Evolutionary conservation across 148 eudicot species (phyloP).

Genomic region (Fallopia convolvulus): DNA sequence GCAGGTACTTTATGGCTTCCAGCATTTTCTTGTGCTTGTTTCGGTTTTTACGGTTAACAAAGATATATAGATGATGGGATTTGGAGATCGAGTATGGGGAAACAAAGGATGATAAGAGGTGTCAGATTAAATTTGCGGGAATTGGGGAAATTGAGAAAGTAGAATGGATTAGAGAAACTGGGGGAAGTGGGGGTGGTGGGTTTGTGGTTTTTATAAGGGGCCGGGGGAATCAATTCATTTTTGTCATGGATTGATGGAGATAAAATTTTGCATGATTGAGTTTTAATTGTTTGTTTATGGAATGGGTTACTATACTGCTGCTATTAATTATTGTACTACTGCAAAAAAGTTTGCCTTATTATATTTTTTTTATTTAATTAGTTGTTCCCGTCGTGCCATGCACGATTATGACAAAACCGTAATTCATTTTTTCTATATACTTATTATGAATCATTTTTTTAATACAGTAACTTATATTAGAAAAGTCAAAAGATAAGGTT

Average conservation of each 20-base stretch:
- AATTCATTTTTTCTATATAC: too few relatives aligned
- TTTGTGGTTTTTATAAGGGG: constrained; percentile 11
- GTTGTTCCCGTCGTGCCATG: too few relatives aligned
- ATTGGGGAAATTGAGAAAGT: background rate
- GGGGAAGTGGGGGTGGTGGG: background rate
- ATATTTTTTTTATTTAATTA: too few relatives aligned
- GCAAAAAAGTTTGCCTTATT: background rate
- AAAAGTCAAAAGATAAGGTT: too few relatives aligned
- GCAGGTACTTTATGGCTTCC: constrained; percentile 9
- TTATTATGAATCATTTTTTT: too few relatives aligned
- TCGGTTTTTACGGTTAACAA: background rate
- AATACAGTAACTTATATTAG: too few relatives aligned
- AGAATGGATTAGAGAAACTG: too few relatives aligned
- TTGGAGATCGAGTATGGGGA: background rate
- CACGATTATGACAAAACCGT: too few relatives aligned
- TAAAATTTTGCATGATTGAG: constrained; percentile 21
- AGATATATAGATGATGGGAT: background rate
- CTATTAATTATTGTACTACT: background rate
- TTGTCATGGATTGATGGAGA: constrained; percentile 38
- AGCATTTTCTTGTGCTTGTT: constrained; percentile 11
- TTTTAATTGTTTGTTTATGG: background rate
- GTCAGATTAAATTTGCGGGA: background rate
- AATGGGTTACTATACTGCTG: background rate
- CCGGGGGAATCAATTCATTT: constrained; percentile 33
- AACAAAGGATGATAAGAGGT: constrained; percentile 4